Conservation (phyloP, 768 basidiomycete genomes). For the Mycena haematopus region DNA sequence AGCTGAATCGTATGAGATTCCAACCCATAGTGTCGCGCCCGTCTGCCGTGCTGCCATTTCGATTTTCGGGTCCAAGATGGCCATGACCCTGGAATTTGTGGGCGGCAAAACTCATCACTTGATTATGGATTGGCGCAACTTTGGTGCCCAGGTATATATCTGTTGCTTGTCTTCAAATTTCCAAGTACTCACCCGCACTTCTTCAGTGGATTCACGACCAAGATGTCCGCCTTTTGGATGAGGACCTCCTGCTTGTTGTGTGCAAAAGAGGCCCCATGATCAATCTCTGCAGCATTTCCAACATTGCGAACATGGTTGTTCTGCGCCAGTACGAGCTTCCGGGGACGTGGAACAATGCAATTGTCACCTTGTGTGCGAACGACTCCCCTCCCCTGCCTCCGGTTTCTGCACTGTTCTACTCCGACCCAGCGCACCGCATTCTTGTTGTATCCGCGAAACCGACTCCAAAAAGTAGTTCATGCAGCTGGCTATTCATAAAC, state of each 20-base stretch:
- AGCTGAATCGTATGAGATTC: slow-evolving; percentile 49
- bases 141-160: slow-evolving; percentile 50
- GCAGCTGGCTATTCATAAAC: slow-evolving; percentile 60
- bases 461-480: slow-evolving; percentile 39
- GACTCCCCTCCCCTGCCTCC: slow-evolving; percentile 44
- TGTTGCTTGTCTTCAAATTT: neutral
- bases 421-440: slow-evolving; percentile 58
- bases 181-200: slow-evolving; percentile 1
- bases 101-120: slow-evolving; percentile 51
- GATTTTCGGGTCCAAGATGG: slow-evolving; percentile 52
- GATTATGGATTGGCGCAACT: slow-evolving; percentile 56
- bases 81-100: slow-evolving; percentile 48
- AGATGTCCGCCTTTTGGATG: slow-evolving; percentile 53
- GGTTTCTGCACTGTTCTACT: slow-evolving; percentile 59
- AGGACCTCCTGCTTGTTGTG: slow-evolving; percentile 50
- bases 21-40: slow-evolving; percentile 42
- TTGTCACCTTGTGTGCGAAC: slow-evolving; percentile 57
- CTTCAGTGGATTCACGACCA: slow-evolving; percentile 57
- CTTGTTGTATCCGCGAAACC: slow-evolving; percentile 55
- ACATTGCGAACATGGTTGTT: slow-evolving; percentile 47
- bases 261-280: slow-evolving; percentile 46
- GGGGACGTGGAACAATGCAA: slow-evolving; percentile 53
- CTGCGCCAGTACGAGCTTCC: slow-evolving; percentile 65
- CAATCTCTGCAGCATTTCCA: slow-evolving; percentile 53
- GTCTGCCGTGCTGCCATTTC: slow-evolving; percentile 44